These are phyloP conservation scores for Whalleya microplaca DNA, from an alignment of 2,329 filamentous ascomycete genomes.

Conservation along the genomic window DNA sequence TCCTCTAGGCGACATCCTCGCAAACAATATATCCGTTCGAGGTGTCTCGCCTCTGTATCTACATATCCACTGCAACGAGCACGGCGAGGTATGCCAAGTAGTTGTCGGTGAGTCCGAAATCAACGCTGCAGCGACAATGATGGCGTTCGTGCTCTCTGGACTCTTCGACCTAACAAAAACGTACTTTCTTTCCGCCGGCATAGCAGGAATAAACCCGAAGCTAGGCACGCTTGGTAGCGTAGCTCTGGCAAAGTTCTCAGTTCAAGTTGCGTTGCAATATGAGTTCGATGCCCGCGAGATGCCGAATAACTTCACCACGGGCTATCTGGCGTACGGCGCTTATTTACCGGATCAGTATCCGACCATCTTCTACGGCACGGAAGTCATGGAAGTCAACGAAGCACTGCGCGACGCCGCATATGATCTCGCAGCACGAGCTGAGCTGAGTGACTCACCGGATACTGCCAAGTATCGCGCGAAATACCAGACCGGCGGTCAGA, in stretches of 20 bases:
- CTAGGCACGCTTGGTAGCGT: slow-evolving; percentile 67
- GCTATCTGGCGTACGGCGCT: slow-evolving; percentile 69
- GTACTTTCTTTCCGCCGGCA: slow-evolving; percentile 74
- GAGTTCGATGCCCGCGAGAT: slow-evolving; percentile 74
- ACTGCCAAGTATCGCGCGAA: slow-evolving; percentile 57
- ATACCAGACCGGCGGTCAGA: slow-evolving; percentile 49
- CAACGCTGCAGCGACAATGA: slow-evolving; percentile 71
- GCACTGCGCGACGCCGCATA: slow-evolving; percentile 58
- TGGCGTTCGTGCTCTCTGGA: slow-evolving; percentile 63
- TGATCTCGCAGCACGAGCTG: slow-evolving; percentile 53
- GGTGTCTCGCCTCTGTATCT: slow-evolving; percentile 70
- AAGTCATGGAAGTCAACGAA: slow-evolving; percentile 69
- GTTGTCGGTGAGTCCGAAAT: slow-evolving; percentile 73
- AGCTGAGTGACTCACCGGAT: slow-evolving; percentile 53
- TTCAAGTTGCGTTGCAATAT: slow-evolving; percentile 77
- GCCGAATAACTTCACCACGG: slow-evolving; percentile 65
- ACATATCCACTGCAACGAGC: slow-evolving; percentile 63
- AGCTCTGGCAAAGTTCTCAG: slow-evolving; percentile 68
- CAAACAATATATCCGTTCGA: slow-evolving; percentile 59
- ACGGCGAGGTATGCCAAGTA: slow-evolving; percentile 68
- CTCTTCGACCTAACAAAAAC: slow-evolving; percentile 67
- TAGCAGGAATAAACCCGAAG: slow-evolving; percentile 75
- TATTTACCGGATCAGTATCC: slow-evolving; percentile 60
- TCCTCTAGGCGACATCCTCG: slow-evolving; percentile 57
- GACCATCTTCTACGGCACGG: slow-evolving; percentile 64